These are phyloP conservation scores for Diaporthe sp. DNA, from an alignment of 2,329 filamentous ascomycete species.

Conservation along the genomic window DNA sequence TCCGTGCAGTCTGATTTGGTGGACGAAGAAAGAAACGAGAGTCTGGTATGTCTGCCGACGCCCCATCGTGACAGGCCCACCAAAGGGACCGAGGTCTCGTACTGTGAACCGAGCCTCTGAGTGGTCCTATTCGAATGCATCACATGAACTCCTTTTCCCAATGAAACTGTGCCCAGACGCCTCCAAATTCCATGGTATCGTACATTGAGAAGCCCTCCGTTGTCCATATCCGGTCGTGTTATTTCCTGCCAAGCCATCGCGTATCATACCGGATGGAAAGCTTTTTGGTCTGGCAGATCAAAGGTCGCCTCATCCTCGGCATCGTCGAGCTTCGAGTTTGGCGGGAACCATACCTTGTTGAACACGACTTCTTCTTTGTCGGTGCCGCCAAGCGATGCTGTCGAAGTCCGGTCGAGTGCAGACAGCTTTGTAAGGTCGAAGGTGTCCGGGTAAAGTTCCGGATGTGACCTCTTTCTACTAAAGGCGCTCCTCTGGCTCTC, in stretches of 20 bases:
- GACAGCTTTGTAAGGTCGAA: constrained; percentile 25
- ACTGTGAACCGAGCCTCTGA: constrained; percentile 16
- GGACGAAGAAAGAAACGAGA: neutral
- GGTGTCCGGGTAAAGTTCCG: constrained; percentile 6
- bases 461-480: constrained; percentile 12
- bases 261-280: constrained; percentile 16
- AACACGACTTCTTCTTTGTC: neutral
- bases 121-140: neutral
- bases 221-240: neutral
- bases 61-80: neutral
- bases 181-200: neutral
- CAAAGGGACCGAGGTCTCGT: neutral
- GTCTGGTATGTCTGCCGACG: neutral
- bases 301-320: neutral
- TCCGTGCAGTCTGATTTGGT: neutral
- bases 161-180: neutral
- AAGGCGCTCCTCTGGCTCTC: neutral
- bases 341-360: constrained; percentile 1
- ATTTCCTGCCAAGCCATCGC: neutral
- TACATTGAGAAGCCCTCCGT: neutral
- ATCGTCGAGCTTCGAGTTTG: neutral
- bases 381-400: constrained; percentile 5
- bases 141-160: neutral
- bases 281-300: neutral
- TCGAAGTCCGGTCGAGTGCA: neutral